These are phyloP conservation scores for Fusarium foetens DNA, from an alignment of 2,329 filamentous ascomycete species.

Conservation along the genomic window DNA sequence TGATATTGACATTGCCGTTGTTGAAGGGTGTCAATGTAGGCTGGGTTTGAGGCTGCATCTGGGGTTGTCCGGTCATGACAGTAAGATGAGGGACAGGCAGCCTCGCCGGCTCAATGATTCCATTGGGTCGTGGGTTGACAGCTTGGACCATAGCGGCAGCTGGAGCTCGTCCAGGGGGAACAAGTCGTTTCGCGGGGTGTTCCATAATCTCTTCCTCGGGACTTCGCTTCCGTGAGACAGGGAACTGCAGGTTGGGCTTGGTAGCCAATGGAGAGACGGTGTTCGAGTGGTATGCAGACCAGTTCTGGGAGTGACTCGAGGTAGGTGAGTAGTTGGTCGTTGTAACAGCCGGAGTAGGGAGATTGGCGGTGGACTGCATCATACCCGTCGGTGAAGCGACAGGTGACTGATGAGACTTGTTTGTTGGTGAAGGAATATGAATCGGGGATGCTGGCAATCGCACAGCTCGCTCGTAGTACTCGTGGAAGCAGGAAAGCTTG, in stretches of 20 bases:
- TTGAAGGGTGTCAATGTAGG: constrained; percentile 43
- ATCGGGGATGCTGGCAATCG: constrained; percentile 55
- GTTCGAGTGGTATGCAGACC: constrained; percentile 54
- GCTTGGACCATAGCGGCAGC: constrained; percentile 27
- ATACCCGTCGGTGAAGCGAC: constrained; percentile 59
- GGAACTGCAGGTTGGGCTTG: constrained; percentile 57
- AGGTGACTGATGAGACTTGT: constrained; percentile 56
- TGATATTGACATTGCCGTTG: constrained; percentile 48
- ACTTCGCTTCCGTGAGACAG: constrained; percentile 60
- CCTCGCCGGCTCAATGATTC: constrained; percentile 52
- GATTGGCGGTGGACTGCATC: constrained; percentile 45
- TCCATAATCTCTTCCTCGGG: constrained; percentile 62
- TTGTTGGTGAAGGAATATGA: constrained; percentile 54
- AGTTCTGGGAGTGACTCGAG: constrained; percentile 51
- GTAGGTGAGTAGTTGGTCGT: constrained; percentile 55
- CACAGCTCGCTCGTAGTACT: constrained; percentile 80
- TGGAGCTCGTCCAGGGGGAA: constrained; percentile 40
- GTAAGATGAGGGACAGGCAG: constrained; percentile 79
- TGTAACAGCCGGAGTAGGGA: constrained; percentile 48
- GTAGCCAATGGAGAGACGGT: constrained; percentile 60
- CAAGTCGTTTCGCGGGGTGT: constrained; percentile 64
- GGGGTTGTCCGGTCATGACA: constrained; percentile 62
- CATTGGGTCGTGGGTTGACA: constrained; percentile 36
- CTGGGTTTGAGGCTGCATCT: constrained; percentile 26
- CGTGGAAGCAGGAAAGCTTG: constrained; percentile 83